Base-by-base conservation (phyloP, 345 rosid species). In the Sonneratia caseolaris region DNA sequence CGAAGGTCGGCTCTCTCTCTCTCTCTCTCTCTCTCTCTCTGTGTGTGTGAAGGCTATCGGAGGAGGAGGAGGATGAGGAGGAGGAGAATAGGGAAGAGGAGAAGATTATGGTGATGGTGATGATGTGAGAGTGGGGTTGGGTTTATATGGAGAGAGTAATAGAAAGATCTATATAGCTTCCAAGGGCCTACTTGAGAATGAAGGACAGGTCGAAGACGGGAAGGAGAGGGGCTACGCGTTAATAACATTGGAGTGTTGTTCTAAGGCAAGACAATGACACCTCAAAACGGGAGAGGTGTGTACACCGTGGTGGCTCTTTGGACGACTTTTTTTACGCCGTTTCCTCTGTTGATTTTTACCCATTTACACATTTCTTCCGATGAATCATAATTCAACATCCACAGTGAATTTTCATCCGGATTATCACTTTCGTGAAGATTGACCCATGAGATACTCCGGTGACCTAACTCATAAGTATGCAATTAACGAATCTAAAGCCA, bases 181-280 rank as follows among this genome's bases (percentile, higher is more conserved):
- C 64, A 74, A 85, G 87, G 55, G 82, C 66, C 66, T 62, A 62
- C 38, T 40, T 66, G 70, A 65, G 70, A 65, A 15, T 3, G 6
- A 53, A 2, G 57, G 57, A 13, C 1, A 16, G 3, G 57, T 4
- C 7, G 2, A 53, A 65, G 66, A 13, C 75, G 75, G 47, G 62
- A 47, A 16, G 36, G 37, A 38, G 53, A 64, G 57, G 62, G 69
- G 64, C 73, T 40, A 76, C 73, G 77, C 74, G 38, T 73, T 67
- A 64, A 72, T 62, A 21, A 37, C 66, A 59, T 80, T 69, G 68
- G 64, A 24, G 64, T n/a, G 32, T 21, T 27, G 10, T 22, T 85
- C 84, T 65, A 82, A 77, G 86, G 79, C 66, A 75, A 80, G 98
- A 91, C 79, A 89, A 74, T 76, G 98, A 89, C 97, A 68, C 81